A percentile compares a stretch with the other conserved stretches of the same genome.
These are phyloP conservation scores for Yamadazyma dushanensis DNA, from an alignment of 1,139 yeast genomes.

Conservation along the genomic window DNA sequence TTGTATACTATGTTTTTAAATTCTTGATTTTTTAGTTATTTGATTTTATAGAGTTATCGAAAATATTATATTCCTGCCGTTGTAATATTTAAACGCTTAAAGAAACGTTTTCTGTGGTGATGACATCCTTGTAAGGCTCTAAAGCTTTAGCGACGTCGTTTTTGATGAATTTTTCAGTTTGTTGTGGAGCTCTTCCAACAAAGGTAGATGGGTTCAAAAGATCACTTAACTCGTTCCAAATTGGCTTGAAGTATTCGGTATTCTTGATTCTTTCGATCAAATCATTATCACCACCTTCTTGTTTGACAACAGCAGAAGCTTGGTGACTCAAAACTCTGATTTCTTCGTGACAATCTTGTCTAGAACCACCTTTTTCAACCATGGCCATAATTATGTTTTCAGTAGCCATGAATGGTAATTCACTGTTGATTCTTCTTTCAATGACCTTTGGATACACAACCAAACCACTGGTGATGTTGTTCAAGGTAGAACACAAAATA, in stretches of 20 bases:
- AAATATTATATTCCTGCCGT: neutral
- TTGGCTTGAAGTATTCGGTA: conserved; percentile 84
- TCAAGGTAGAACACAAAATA: conserved; percentile 83
- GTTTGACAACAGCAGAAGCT: conserved; percentile 96
- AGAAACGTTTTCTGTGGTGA: conserved; percentile 63
- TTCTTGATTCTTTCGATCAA: conserved; percentile 83
- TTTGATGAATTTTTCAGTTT: conserved; percentile 88
- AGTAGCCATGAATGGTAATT: conserved; percentile 99
- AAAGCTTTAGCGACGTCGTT: conserved; percentile 85
- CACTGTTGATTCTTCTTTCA: conserved; percentile 91
- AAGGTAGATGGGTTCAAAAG: conserved; percentile 91
- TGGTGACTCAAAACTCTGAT: conserved; percentile 96
- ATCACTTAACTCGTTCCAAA: conserved; percentile 76
- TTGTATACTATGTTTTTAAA: neutral
- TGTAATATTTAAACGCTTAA: conserved; percentile 34
- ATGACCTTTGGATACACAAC: conserved; percentile 98
- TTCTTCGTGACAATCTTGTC: conserved; percentile 98
- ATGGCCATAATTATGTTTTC: conserved; percentile 99
- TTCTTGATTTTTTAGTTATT: neutral
- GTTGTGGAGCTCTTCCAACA: conserved; percentile 98
- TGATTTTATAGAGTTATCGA: neutral
- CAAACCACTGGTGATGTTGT: conserved; percentile 89
- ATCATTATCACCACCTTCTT: conserved; percentile 98
- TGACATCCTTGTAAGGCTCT: conserved; percentile 59
- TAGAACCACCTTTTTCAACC: conserved; percentile 96